Conservation (phyloP, 2,329 filamentous ascomycete genomes). For the Epichloe baconii region DNA sequence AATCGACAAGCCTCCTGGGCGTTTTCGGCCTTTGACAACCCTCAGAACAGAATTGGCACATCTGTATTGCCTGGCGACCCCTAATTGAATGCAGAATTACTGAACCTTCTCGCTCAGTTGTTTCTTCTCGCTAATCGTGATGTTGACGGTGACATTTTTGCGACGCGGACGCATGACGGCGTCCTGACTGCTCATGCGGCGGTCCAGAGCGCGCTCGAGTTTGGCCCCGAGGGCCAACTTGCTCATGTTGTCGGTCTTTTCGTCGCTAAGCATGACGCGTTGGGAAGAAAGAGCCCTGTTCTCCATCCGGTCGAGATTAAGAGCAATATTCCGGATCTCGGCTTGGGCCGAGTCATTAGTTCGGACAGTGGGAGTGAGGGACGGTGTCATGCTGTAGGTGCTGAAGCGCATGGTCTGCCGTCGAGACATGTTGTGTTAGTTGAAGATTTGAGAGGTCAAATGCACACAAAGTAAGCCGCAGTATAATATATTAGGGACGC, state of each 20-base stretch:
- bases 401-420: constrained; percentile 41
- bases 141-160: constrained; percentile 17
- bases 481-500: neutral
- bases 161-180: constrained; percentile 59
- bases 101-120: constrained; percentile 23
- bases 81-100: neutral
- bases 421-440: constrained; percentile 9
- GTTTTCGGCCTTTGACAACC: neutral
- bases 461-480: neutral
- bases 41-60: neutral
- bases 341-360: constrained; percentile 41
- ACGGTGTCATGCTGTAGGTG: constrained; percentile 47
- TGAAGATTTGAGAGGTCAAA: neutral
- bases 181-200: constrained; percentile 80
- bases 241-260: constrained; percentile 70
- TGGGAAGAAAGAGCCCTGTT: constrained; percentile 76
- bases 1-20: neutral
- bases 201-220: constrained; percentile 72
- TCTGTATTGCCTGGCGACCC: neutral
- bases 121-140: constrained; percentile 21
- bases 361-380: constrained; percentile 43
- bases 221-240: constrained; percentile 85
- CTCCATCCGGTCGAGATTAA: constrained; percentile 74
- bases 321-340: constrained; percentile 57
- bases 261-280: constrained; percentile 55